Conservation (phyloP, 2,329 filamentous ascomycete species). For the Pyricularia pennisetigena region DNA sequence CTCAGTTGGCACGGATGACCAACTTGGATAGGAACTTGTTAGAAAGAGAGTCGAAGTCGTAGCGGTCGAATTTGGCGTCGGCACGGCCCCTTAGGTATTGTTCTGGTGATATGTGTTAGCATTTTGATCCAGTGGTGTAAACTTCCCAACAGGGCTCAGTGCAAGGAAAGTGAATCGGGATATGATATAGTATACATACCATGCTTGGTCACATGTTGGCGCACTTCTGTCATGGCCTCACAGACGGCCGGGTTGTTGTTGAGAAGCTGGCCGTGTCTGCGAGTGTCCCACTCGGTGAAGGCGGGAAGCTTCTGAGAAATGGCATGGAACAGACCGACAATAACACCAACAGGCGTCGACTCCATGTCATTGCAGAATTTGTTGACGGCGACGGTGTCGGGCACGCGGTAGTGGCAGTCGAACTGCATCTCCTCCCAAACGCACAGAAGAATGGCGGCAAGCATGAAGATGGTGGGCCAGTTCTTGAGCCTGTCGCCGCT, state of each 20-base stretch:
- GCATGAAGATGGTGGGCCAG: slow-evolving; percentile 98
- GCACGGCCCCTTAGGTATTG: slow-evolving; percentile 73
- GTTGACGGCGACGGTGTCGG: slow-evolving; percentile 71
- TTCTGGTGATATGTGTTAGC: slow-evolving; percentile 46
- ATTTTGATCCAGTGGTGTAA: slow-evolving; percentile 25
- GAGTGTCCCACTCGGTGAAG: slow-evolving; percentile 89
- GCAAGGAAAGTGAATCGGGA: background rate
- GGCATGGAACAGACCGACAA: slow-evolving; percentile 92
- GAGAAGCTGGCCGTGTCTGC: slow-evolving; percentile 81
- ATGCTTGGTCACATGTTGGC: slow-evolving; percentile 84
- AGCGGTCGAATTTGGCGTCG: slow-evolving; percentile 75
- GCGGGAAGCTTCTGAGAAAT: slow-evolving; percentile 94
- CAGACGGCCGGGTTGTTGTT: slow-evolving; percentile 89
- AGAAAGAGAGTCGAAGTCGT: slow-evolving; percentile 88
- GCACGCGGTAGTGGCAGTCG: slow-evolving; percentile 91
- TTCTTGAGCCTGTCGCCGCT: slow-evolving; percentile 96
- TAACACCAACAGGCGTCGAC: slow-evolving; percentile 87
- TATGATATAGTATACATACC: slow-evolving; percentile 48
- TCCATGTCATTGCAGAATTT: slow-evolving; percentile 98
- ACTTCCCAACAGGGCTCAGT: background rate
- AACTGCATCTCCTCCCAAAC: slow-evolving; percentile 99
- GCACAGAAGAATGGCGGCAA: slow-evolving; percentile 82
- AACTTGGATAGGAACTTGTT: slow-evolving; percentile 97
- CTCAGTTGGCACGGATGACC: slow-evolving; percentile 85
- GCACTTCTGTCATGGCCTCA: slow-evolving; percentile 92